Evolutionary conservation across 306 rosid genomes (phyloP), one percentile per base, ranked within the genome.

Genomic region (Rubus idaeus): DNA sequence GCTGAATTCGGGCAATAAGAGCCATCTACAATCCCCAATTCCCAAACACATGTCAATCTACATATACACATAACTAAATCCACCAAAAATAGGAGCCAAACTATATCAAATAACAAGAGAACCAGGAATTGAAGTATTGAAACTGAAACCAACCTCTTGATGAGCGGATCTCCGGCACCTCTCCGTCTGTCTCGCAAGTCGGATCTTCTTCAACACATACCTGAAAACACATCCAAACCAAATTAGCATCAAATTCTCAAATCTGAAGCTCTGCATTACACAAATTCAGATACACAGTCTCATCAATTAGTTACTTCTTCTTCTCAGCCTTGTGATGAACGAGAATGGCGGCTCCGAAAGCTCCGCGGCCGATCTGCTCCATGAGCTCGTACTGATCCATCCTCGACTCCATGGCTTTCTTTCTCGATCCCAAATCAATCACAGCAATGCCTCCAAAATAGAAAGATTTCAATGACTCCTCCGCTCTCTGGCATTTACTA

Each of bases 331-430:
- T 96, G 88, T 96, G 98, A 78, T 91, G 60, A 46, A 92, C 99
- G 39, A 96, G 96, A 87, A 96, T 92, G 73, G 99, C 99, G 77
- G 99, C 99, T 53, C 99, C 99, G 74, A 92, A 96, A 78, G 99
- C 99, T 64, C 99, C 99, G 6, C 99, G 90, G 71, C 99, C 98
- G 96, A 96, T 96, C 97, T 96, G 98, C 88, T 93, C 98, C 99
- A 96, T 93, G 88, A 96, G 89, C 90, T 96, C 99, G 72, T 96
- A 96, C 80, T 92, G 98, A 92, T 96, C 99, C 99, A 96, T 96
- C 81, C 96, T 83, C 77, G 97, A 94, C 86, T 89, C 97, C 97
- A 95, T 89, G 17, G 71, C 75, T 71, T 71, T 51, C 70, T 80
- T 77, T 78, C 83, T 68, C 70, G 47, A 18, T 40, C 77, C 70